phyloP scores from a whole-genome alignment of 2,329 filamentous ascomycete genomes.

The Alternaria sp. region DNA sequence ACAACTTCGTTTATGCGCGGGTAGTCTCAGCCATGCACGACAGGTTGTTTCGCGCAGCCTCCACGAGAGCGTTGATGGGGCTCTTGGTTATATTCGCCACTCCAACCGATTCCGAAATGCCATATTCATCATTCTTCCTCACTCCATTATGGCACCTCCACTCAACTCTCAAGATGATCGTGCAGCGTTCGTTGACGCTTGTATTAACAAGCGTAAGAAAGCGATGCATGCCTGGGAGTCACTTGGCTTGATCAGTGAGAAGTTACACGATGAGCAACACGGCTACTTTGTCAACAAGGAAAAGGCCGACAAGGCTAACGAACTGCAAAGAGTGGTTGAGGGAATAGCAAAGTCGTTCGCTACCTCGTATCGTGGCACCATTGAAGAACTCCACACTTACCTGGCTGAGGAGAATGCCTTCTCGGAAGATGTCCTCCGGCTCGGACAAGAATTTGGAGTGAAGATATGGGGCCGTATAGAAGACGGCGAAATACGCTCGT shows the following conservation, averaged over 20 bases:
- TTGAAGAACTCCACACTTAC: background rate
- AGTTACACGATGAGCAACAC: background rate
- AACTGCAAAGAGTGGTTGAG: slow-evolving; percentile 12
- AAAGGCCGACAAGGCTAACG: slow-evolving; percentile 1
- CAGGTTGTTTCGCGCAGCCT: background rate
- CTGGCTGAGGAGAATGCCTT: slow-evolving; percentile 10
- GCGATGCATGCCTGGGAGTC: slow-evolving; percentile 8
- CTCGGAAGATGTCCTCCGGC: background rate
- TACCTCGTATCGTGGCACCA: background rate
- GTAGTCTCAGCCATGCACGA: slow-evolving; percentile 3
- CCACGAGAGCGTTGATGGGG: background rate
- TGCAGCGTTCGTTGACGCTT: slow-evolving; percentile 14
- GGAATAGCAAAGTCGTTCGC: slow-evolving; percentile 10
- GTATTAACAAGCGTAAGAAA: slow-evolving; percentile 9
- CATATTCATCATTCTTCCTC: background rate
- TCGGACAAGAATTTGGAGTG: slow-evolving; percentile 12
- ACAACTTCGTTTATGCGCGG: slow-evolving; percentile 1
- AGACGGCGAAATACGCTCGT: background rate
- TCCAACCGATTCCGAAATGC: background rate
- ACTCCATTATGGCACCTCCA: slow-evolving; percentile 5
- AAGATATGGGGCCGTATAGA: slow-evolving; percentile 12
- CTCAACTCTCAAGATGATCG: slow-evolving; percentile 4
- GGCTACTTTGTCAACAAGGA: slow-evolving; percentile 9
- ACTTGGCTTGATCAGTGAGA: slow-evolving; percentile 11
- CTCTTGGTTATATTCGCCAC: background rate